Evolutionary conservation across 352 stramenopile genomes (phyloP).

Genomic region (Pythium myriotylum): DNA sequence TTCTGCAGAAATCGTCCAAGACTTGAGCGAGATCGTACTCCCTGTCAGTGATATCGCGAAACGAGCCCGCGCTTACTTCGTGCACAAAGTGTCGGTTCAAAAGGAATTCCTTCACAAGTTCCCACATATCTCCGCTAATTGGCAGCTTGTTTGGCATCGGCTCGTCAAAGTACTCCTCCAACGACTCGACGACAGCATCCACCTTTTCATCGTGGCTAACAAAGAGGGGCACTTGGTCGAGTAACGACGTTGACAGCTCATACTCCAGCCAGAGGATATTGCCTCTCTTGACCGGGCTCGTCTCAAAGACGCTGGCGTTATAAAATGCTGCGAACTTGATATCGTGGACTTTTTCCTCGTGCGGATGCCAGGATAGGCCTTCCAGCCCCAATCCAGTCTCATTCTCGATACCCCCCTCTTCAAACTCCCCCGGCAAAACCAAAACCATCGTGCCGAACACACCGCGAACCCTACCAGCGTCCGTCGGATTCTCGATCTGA

Average conservation of each 20-base stretch:
- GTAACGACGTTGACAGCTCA: not conserved
- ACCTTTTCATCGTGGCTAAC: not conserved
- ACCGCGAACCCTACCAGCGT: not conserved
- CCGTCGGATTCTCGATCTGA: not conserved
- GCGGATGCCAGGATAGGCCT: not conserved
- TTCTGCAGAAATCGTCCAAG: no score
- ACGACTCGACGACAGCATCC: not conserved
- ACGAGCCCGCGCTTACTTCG: not conserved
- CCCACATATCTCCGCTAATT: not conserved
- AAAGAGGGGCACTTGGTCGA: not conserved
- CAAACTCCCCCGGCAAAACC: not conserved
- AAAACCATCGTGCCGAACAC: conserved; percentile 8
- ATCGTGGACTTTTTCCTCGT: not conserved
- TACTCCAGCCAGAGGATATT: not conserved
- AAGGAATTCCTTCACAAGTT: not conserved
- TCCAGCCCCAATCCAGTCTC: not conserved
- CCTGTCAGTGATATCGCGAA: no score
- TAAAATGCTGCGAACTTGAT: not conserved
- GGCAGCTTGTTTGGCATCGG: not conserved
- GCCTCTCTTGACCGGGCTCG: not conserved
- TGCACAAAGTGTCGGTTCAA: not conserved
- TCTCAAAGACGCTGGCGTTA: not conserved
- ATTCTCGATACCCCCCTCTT: not conserved
- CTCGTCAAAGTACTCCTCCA: not conserved
- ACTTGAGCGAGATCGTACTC: no score